A percentile compares a stretch with the other conserved stretches of the same genome.
phyloP scores from a whole-genome alignment of 208 protist genomes.

The Acanthamoeba triangularis region DNA sequence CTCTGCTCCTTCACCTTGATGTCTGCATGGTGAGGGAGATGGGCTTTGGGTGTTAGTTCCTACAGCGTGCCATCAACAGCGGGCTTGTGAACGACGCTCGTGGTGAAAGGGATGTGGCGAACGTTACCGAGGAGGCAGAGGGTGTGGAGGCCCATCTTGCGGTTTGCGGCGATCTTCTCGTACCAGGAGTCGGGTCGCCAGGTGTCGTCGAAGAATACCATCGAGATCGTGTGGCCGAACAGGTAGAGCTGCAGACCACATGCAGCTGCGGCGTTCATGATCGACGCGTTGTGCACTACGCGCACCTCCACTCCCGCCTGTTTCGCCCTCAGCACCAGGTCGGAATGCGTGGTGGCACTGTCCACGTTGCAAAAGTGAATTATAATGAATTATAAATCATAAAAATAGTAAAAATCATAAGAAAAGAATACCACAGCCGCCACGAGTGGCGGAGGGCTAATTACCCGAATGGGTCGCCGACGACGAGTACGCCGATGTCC shows the following conservation, averaged over 20 bases:
- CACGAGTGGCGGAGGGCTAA: background rate
- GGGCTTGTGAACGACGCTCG: background rate
- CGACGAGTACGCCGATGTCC: constrained; percentile 98
- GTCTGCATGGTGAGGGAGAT: constrained; percentile 88
- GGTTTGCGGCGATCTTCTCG: constrained; percentile 96
- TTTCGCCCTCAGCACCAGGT: constrained; percentile 97
- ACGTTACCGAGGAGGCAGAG: constrained; percentile 96
- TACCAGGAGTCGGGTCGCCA: constrained; percentile 99
- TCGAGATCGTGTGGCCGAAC: constrained; percentile 98
- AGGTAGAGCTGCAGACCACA: constrained; percentile 99
- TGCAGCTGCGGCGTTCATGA: constrained; percentile 99
- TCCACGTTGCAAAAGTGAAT: background rate
- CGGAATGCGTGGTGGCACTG: constrained; percentile 99
- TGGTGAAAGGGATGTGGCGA: background rate
- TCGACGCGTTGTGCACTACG: constrained; percentile 99
- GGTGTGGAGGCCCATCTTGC: constrained; percentile 96
- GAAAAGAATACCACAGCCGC: no score
- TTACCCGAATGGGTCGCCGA: constrained; percentile 97
- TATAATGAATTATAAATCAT: constrained; percentile 52
- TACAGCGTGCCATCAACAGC: background rate
- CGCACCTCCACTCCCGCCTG: constrained; percentile 92
- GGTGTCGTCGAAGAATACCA: constrained; percentile 98
- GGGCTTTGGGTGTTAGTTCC: background rate
- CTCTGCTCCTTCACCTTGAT: constrained; percentile 99
- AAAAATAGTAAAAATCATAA: background rate